Evolutionary conservation across 2,329 filamentous ascomycete genomes (phyloP).

Genomic region (Colletotrichum siamense): DNA sequence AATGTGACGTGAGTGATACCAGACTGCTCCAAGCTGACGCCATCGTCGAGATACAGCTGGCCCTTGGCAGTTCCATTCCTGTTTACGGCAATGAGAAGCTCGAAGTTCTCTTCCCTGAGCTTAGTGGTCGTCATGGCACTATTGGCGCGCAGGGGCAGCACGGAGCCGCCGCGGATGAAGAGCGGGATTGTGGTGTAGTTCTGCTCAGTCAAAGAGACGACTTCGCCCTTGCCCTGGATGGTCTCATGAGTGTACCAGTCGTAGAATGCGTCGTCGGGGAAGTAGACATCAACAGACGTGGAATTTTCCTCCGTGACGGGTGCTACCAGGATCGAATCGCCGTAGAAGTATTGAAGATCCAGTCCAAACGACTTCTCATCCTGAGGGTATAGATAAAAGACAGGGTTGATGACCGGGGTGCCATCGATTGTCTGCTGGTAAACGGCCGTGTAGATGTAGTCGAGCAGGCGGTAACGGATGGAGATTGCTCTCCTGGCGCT

Average conservation of each 20-base stretch:
- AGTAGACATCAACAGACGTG: slow-evolving; percentile 50
- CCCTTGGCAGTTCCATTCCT: slow-evolving; percentile 68
- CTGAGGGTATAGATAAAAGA: slow-evolving; percentile 74
- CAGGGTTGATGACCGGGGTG: slow-evolving; percentile 69
- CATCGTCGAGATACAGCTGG: slow-evolving; percentile 79
- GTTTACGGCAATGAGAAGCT: slow-evolving; percentile 72
- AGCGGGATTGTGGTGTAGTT: slow-evolving; percentile 64
- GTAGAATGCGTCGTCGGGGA: slow-evolving; percentile 57
- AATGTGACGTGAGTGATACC: slow-evolving; percentile 65
- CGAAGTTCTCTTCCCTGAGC: slow-evolving; percentile 70
- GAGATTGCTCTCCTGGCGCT: slow-evolving; percentile 73
- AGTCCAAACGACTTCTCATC: slow-evolving; percentile 50
- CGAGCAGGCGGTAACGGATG: slow-evolving; percentile 79
- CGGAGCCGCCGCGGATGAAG: slow-evolving; percentile 68
- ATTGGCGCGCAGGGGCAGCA: slow-evolving; percentile 64
- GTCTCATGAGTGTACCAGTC: slow-evolving; percentile 54
- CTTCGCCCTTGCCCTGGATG: slow-evolving; percentile 19
- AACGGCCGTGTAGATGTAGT: slow-evolving; percentile 80
- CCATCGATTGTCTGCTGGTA: slow-evolving; percentile 65
- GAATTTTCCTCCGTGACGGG: slow-evolving; percentile 52
- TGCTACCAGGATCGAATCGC: slow-evolving; percentile 51
- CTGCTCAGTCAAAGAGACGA: slow-evolving; percentile 33
- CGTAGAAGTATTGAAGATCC: slow-evolving; percentile 58
- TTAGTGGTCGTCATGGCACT: slow-evolving; percentile 68
- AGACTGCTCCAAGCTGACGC: slow-evolving; percentile 65